A percentile compares a stretch with the other conserved stretches of the same genome.
Conservation (phyloP, 441 rosid genomes). For the Breynia disticha region DNA sequence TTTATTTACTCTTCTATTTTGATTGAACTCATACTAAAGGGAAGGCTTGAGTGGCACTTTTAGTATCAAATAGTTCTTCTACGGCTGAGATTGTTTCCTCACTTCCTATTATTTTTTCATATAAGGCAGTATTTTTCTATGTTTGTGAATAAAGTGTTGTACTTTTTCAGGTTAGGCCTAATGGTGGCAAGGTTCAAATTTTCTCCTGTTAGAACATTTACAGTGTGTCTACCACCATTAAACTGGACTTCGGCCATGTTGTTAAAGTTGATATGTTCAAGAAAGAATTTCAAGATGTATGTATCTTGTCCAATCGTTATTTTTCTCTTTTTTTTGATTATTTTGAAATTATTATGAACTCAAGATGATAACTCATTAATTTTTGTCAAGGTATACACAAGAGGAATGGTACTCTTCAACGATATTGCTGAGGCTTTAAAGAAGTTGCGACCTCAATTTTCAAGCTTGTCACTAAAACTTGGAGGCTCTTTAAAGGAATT, state of each 20-base stretch:
- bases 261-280: conserved; percentile 43
- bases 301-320: conserved; percentile 14
- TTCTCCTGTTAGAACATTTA: conserved; percentile 63
- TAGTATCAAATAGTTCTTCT: neutral
- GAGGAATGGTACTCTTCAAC: conserved; percentile 50
- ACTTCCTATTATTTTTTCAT: no score
- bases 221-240: conserved; percentile 69
- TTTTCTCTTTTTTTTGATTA: no score
- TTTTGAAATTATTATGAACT: conserved; percentile 4
- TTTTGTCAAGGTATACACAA: conserved; percentile 45
- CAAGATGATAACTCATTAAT: conserved; percentile 9
- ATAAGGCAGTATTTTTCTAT: neutral
- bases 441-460: conserved; percentile 37
- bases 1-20: no score
- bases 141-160: neutral
- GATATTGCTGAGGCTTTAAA: conserved; percentile 48
- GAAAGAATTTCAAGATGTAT: conserved; percentile 53
- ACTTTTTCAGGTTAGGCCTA: conserved; percentile 61
- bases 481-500: conserved; percentile 37
- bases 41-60: no score
- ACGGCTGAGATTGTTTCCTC: neutral
- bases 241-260: conserved; percentile 51
- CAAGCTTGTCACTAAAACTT: conserved; percentile 38
- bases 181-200: conserved; percentile 83
- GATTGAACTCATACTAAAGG: no score